These are phyloP conservation scores for Crucihimalaya himalaica DNA, from an alignment of 345 rosid genomes.

Conservation along the genomic window DNA sequence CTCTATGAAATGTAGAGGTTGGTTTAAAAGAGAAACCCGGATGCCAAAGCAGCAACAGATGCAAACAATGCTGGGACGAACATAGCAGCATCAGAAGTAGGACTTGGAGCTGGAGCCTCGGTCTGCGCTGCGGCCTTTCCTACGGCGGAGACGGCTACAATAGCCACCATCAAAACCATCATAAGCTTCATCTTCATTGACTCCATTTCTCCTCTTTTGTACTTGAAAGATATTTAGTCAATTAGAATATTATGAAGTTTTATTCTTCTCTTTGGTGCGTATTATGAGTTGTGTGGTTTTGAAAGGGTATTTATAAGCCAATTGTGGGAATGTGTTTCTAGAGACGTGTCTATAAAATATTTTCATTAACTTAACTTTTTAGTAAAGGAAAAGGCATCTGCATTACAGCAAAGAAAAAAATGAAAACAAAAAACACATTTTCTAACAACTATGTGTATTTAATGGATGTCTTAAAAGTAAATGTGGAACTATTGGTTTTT, in stretches of 20 bases:
- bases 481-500: neutral
- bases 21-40: slow-evolving; percentile 37
- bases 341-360: slow-evolving; percentile 18
- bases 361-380: slow-evolving; percentile 16
- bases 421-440: neutral
- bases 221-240: slow-evolving; percentile 16
- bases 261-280: slow-evolving; percentile 8
- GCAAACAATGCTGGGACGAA: slow-evolving; percentile 43
- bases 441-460: neutral
- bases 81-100: slow-evolving; percentile 40
- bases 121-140: slow-evolving; percentile 35
- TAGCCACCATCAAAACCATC: slow-evolving; percentile 38
- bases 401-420: slow-evolving; percentile 11
- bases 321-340: neutral
- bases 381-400: slow-evolving; percentile 32
- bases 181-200: slow-evolving; percentile 40
- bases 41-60: slow-evolving; percentile 42
- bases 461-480: neutral
- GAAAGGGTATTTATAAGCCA: slow-evolving; percentile 34
- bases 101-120: slow-evolving; percentile 46
- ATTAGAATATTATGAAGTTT: neutral
- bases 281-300: slow-evolving; percentile 27
- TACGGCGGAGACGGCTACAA: slow-evolving; percentile 41
- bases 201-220: slow-evolving; percentile 28
- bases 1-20: slow-evolving; percentile 15